Percentiles rank a stretch among this genome's conserved stretches.
phyloP scores from a whole-genome alignment of 768 basidiomycete genomes.

The Ephemerocybe angulata region DNA sequence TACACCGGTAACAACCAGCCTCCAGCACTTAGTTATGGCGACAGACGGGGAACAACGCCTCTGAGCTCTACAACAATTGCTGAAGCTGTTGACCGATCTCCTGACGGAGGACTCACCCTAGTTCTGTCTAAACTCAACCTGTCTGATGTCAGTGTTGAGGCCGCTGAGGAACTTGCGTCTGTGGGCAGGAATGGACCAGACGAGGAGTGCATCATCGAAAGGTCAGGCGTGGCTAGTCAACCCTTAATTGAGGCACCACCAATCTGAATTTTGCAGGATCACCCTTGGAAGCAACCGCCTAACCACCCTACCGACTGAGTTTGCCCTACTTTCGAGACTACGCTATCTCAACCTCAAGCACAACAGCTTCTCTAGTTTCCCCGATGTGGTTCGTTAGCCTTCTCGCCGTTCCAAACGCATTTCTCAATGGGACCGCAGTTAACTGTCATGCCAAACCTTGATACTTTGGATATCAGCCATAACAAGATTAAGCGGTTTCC shows the following conservation, averaged over 20 bases:
- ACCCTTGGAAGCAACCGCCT: slow-evolving; percentile 85
- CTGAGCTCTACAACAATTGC: slow-evolving; percentile 50
- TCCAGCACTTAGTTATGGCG: background rate
- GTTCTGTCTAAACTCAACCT: slow-evolving; percentile 79
- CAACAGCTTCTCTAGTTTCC: slow-evolving; percentile 80
- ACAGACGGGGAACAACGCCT: background rate
- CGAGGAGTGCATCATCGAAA: slow-evolving; percentile 52
- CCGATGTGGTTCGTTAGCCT: slow-evolving; percentile 68
- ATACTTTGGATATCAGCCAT: slow-evolving; percentile 91
- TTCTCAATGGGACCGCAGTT: slow-evolving; percentile 46
- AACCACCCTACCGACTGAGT: slow-evolving; percentile 69
- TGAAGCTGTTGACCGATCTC: slow-evolving; percentile 61
- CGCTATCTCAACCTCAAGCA: slow-evolving; percentile 85
- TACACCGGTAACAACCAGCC: background rate
- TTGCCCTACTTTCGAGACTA: slow-evolving; percentile 66
- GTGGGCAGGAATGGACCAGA: slow-evolving; percentile 48
- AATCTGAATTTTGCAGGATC: slow-evolving; percentile 48
- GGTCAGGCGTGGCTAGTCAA: slow-evolving; percentile 40
- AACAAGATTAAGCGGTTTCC: slow-evolving; percentile 87
- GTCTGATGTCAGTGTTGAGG: slow-evolving; percentile 68
- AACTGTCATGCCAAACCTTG: slow-evolving; percentile 78
- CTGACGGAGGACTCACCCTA: slow-evolving; percentile 79
- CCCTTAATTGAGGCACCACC: background rate
- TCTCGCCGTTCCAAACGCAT: background rate
- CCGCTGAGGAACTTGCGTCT: slow-evolving; percentile 73